A percentile compares a stretch with the other conserved stretches of the same genome.
Evolutionary conservation across 208 protist species (phyloP).

Genomic region (Histomonas meleagridis): DNA sequence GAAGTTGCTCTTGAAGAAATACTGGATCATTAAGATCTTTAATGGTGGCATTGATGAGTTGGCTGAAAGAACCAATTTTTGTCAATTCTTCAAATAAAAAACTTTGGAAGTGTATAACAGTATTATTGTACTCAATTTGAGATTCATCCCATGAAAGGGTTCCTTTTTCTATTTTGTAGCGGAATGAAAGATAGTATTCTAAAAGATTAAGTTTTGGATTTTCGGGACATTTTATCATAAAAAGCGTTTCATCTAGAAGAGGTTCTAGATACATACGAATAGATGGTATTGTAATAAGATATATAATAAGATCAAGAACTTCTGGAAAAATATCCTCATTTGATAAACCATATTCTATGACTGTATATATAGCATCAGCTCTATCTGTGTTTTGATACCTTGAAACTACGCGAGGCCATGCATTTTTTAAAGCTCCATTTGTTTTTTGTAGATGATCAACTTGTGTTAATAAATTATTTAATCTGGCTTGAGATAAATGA

Average conservation of each 20-base stretch:
- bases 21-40: not conserved
- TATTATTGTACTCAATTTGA: not conserved
- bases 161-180: not conserved
- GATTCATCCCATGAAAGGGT: not conserved
- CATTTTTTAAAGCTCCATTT: not conserved
- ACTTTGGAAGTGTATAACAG: not conserved
- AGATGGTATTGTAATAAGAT: not conserved
- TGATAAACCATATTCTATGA: not conserved
- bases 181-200: not conserved
- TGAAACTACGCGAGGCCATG: not conserved
- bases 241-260: not conserved
- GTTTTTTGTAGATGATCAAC: not conserved
- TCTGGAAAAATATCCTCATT: not conserved
- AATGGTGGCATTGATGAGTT: not conserved
- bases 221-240: not conserved
- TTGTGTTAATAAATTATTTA: not conserved
- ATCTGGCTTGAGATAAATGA: not conserved
- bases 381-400: not conserved
- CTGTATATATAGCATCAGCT: not conserved
- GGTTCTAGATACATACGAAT: not conserved
- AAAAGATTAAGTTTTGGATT: not conserved
- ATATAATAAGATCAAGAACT: not conserved
- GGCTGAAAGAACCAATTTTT: not conserved
- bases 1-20: not conserved
- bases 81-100: not conserved